These are phyloP conservation scores for Kalmanozyma brasiliensis DNA, from an alignment of 1,284 basidiomycete genomes.

Conservation along the genomic window DNA sequence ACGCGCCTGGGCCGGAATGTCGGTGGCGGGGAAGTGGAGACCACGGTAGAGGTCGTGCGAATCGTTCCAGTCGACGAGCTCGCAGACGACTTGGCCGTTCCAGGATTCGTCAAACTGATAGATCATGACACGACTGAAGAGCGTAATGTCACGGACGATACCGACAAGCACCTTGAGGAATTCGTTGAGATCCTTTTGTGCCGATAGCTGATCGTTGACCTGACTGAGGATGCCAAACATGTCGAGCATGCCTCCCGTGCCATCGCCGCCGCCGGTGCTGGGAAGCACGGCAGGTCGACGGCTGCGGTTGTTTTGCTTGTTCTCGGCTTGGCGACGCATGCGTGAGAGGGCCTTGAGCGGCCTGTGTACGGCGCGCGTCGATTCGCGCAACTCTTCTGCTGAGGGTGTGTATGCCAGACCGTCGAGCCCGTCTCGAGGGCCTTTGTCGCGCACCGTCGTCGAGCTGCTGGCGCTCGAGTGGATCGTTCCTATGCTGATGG, in stretches of 20 bases:
- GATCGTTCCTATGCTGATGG: slow-evolving; percentile 40
- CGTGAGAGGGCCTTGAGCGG: slow-evolving; percentile 80
- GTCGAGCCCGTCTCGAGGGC: slow-evolving; percentile 37
- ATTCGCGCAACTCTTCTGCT: slow-evolving; percentile 75
- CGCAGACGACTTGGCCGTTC: slow-evolving; percentile 80
- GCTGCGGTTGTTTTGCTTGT: slow-evolving; percentile 26
- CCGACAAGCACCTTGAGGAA: slow-evolving; percentile 84
- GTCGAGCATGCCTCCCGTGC: slow-evolving; percentile 53
- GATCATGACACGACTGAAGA: slow-evolving; percentile 76
- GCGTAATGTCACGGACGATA: slow-evolving; percentile 78
- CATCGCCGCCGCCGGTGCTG: slow-evolving; percentile 30
- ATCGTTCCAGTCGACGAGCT: slow-evolving; percentile 83
- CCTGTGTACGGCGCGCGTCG: slow-evolving; percentile 78
- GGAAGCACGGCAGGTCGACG: slow-evolving; percentile 29
- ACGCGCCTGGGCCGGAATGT: slow-evolving; percentile 74
- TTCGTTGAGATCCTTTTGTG: slow-evolving; percentile 76
- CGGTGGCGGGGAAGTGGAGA: slow-evolving; percentile 75
- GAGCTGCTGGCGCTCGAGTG: slow-evolving; percentile 41
- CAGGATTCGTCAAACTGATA: slow-evolving; percentile 81
- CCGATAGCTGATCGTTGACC: slow-evolving; percentile 84
- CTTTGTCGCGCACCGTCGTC: slow-evolving; percentile 14
- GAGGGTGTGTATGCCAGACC: slow-evolving; percentile 50
- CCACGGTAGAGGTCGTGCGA: slow-evolving; percentile 83
- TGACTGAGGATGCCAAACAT: slow-evolving; percentile 75
- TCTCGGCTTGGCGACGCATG: slow-evolving; percentile 47